Conservation (phyloP, 345 rosid species). For the Cochlearia excelsa region DNA sequence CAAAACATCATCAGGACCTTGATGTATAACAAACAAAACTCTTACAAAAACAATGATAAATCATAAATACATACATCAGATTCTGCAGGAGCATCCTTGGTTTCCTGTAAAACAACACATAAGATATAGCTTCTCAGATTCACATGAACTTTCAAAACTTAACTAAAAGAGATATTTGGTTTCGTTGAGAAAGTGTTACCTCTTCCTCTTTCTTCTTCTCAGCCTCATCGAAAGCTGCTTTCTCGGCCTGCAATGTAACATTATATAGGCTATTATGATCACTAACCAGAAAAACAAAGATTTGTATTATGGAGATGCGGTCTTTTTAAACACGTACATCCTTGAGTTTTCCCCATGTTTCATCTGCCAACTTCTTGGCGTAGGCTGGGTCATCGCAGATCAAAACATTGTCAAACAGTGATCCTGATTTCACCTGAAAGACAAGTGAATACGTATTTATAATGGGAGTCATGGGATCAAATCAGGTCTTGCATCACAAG, state of each 20-base stretch:
- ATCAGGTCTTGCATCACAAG: not conserved
- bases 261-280: constrained; percentile 3
- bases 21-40: not conserved
- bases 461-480: not conserved
- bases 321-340: constrained; percentile 52
- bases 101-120: constrained; percentile 44
- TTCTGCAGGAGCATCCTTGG: constrained; percentile 61
- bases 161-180: not conserved
- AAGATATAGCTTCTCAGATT: not conserved
- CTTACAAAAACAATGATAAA: too few species aligned
- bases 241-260: constrained; percentile 67
- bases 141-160: too few species aligned
- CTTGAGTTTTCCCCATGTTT: constrained; percentile 93
- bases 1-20: not conserved
- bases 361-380: constrained; percentile 83
- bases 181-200: constrained; percentile 38
- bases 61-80: constrained; percentile 60
- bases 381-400: constrained; percentile 73
- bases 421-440: constrained; percentile 82
- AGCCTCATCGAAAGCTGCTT: constrained; percentile 90
- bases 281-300: constrained; percentile 16
- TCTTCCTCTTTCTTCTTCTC: constrained; percentile 82
- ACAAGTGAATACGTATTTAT: not conserved
- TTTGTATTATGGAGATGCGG: not conserved
- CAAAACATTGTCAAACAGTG: constrained; percentile 87